phyloP scores from a whole-genome alignment of 371 early-diverging fungal species.

The Batkoa obscura region DNA sequence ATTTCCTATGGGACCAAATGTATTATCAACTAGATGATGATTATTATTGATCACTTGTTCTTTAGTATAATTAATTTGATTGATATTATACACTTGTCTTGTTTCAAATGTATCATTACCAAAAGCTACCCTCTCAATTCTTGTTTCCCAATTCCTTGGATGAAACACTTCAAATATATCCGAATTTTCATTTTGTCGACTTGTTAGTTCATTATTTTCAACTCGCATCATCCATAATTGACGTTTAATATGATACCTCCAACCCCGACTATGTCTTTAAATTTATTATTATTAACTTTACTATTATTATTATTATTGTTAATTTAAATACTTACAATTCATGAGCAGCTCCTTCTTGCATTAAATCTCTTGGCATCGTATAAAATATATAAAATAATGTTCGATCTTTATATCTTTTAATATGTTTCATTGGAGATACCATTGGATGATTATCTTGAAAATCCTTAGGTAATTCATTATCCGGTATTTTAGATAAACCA shows the following conservation, averaged over 20 bases:
- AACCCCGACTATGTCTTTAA: constrained; percentile 56
- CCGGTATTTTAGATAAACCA: no score
- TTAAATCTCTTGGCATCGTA: constrained; percentile 62
- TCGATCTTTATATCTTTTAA: no score
- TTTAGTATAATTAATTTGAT: no score
- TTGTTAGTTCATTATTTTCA: background rate
- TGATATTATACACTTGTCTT: no score
- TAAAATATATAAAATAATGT: constrained; percentile 93
- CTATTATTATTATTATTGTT: background rate
- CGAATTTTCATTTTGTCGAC: constrained; percentile 14
- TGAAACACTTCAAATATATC: constrained; percentile 8
- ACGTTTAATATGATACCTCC: constrained; percentile 81
- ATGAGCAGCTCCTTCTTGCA: constrained; percentile 84
- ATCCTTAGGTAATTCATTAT: no score
- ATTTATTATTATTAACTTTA: background rate
- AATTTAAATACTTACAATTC: constrained; percentile 35
- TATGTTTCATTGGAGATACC: no score
- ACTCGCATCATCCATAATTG: constrained; percentile 57
- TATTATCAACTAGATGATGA: no score
- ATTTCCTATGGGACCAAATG: no score
- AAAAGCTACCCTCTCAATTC: constrained; percentile 13
- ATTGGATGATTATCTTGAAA: no score
- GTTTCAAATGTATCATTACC: constrained; percentile 11
- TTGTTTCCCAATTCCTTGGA: constrained; percentile 10
- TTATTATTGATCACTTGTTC: no score